phyloP scores from a whole-genome alignment of 176 grass and related monocot species.

The Bothriochloa decipiens region DNA sequence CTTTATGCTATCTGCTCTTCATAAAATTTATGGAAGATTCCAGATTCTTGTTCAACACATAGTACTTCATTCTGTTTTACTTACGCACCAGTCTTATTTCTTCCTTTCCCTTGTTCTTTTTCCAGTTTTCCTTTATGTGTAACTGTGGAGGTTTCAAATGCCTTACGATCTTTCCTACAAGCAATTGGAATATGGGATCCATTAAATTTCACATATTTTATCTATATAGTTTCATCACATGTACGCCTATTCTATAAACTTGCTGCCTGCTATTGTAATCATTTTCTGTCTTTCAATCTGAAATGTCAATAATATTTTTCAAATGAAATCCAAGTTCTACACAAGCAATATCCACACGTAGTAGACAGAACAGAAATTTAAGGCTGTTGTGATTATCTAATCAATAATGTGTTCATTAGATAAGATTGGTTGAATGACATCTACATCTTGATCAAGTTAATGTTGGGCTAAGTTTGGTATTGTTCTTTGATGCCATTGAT shows the following conservation, averaged over 20 bases:
- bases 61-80: neutral
- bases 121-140: neutral
- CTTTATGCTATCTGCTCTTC: neutral
- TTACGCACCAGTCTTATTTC: neutral
- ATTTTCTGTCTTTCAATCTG: neutral
- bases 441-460: neutral
- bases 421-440: neutral
- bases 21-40: conserved; percentile 7
- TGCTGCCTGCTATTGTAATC: neutral
- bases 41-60: neutral
- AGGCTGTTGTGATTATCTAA: neutral
- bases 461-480: neutral
- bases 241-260: neutral
- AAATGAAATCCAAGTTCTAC: neutral
- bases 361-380: neutral
- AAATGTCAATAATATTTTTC: neutral
- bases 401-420: neutral
- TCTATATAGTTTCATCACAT: neutral
- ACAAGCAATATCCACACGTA: neutral
- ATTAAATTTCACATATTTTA: conserved; percentile 9
- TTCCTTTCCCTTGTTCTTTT: neutral
- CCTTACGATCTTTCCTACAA: neutral
- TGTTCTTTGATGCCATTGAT: conserved; percentile 8
- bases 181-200: neutral
- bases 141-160: neutral